Evolutionary conservation across 176 grass and related monocot species (phyloP).

Genomic region (Oryza australiensis): DNA sequence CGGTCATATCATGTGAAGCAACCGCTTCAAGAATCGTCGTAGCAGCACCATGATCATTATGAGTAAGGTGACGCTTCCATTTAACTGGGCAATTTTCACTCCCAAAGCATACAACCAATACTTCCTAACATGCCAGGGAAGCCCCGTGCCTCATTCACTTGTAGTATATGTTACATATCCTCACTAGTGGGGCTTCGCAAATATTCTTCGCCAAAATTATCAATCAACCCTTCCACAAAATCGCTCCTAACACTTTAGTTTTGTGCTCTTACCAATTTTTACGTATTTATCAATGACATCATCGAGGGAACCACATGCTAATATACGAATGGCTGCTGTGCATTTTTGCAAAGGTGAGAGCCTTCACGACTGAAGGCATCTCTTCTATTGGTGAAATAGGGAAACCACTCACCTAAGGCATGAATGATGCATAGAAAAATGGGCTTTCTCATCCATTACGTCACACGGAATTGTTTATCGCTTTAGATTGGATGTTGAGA

Average conservation of each 20-base stretch:
- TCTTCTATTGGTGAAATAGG: constrained; percentile 42
- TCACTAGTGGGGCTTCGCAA: constrained; percentile 22
- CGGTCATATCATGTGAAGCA: constrained; percentile 40
- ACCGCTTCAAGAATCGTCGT: constrained; percentile 35
- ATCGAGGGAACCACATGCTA: constrained; percentile 15
- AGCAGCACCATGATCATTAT: constrained; percentile 10
- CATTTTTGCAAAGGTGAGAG: constrained; percentile 48
- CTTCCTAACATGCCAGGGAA: constrained; percentile 48
- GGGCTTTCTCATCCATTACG: constrained; percentile 37
- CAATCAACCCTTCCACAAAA: constrained; percentile 40
- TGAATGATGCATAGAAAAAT: constrained; percentile 32
- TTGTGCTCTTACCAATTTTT: constrained; percentile 37
- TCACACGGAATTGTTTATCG: constrained; percentile 27
- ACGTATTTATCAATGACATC: constrained; percentile 29
- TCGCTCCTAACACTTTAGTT: constrained; percentile 35
- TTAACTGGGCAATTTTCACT: constrained; percentile 42
- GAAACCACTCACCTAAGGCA: constrained; percentile 40
- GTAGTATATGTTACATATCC: constrained; percentile 25
- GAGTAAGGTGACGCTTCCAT: constrained; percentile 41
- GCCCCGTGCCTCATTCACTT: constrained; percentile 13
- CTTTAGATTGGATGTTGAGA: constrained; percentile 28
- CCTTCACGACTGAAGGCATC: constrained; percentile 30
- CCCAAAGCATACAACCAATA: constrained; percentile 35
- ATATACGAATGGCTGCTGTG: constrained; percentile 39
- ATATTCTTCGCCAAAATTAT: constrained; percentile 41